phyloP scores from a whole-genome alignment of 257 asterid species.

The Ophiorrhiza pumila region DNA sequence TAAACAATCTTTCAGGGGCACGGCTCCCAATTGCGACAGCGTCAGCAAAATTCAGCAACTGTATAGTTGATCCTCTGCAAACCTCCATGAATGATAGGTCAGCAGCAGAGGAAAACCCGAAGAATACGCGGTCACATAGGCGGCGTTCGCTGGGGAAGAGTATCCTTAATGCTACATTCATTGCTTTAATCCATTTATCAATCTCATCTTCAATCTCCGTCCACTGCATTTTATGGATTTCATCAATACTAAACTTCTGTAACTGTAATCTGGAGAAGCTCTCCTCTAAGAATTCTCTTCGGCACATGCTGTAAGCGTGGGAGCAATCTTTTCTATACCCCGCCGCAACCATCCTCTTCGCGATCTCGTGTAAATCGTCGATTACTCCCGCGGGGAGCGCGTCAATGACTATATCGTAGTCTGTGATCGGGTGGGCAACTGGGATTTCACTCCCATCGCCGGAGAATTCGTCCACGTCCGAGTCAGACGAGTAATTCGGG shows the following conservation, averaged over 20 bases:
- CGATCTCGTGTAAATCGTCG: constrained; percentile 73
- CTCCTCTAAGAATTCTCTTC: constrained; percentile 90
- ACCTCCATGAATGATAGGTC: constrained; percentile 97
- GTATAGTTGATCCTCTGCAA: constrained; percentile 77
- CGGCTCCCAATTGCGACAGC: constrained; percentile 89
- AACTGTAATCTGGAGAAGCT: constrained; percentile 82
- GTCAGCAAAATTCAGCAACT: constrained; percentile 84
- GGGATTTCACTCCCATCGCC: constrained; percentile 59
- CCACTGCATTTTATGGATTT: constrained; percentile 91
- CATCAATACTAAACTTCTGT: constrained; percentile 82
- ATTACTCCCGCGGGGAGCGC: constrained; percentile 76
- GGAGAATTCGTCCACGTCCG: constrained; percentile 59
- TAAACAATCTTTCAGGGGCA: constrained; percentile 91
- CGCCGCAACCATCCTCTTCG: constrained; percentile 90
- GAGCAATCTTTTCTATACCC: constrained; percentile 87
- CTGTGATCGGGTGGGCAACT: constrained; percentile 74
- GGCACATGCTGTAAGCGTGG: constrained; percentile 74
- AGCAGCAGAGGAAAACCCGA: constrained; percentile 58
- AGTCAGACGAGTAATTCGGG: constrained; percentile 41
- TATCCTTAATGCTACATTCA: constrained; percentile 66
- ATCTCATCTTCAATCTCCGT: constrained; percentile 80
- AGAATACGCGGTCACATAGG: constrained; percentile 76
- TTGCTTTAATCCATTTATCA: constrained; percentile 86
- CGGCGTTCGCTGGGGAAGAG: constrained; percentile 93
- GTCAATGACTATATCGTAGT: constrained; percentile 74